Evolutionary conservation across 2,329 filamentous ascomycete genomes (phyloP).

Genomic region (Exserohilum turcica): DNA sequence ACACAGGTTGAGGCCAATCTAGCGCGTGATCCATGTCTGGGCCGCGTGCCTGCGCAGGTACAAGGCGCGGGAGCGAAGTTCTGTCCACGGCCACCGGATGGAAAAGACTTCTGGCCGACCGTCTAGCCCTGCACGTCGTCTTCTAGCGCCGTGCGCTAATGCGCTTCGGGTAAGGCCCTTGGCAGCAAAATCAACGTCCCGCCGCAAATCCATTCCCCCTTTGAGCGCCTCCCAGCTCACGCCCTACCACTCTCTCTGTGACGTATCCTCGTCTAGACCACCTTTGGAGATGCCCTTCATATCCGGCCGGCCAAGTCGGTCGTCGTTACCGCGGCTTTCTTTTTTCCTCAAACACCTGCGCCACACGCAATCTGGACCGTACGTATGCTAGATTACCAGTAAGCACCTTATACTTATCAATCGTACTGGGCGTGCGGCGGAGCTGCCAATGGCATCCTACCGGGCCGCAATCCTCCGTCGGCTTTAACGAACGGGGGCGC

Average conservation of each 20-base stretch:
- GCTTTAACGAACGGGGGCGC: slow-evolving; percentile 7
- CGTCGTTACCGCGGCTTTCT: neutral
- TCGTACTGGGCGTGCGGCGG: slow-evolving; percentile 1
- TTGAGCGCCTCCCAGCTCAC: neutral
- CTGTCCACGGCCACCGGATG: slow-evolving; percentile 3
- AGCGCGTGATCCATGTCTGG: slow-evolving; percentile 18
- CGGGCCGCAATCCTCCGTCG: slow-evolving; percentile 9
- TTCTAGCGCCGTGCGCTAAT: slow-evolving; percentile 7
- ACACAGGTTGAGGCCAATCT: slow-evolving; percentile 12
- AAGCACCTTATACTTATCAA: slow-evolving; percentile 1
- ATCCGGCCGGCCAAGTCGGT: neutral
- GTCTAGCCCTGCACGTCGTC: slow-evolving; percentile 15
- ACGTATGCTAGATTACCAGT: slow-evolving; percentile 3
- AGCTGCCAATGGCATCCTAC: slow-evolving; percentile 8
- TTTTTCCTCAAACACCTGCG: neutral
- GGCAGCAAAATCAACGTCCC: slow-evolving; percentile 16
- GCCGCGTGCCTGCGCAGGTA: slow-evolving; percentile 16
- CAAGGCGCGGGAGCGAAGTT: slow-evolving; percentile 24
- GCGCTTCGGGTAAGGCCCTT: slow-evolving; percentile 9
- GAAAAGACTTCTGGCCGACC: slow-evolving; percentile 9
- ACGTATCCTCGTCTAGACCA: slow-evolving; percentile 4
- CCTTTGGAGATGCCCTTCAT: neutral
- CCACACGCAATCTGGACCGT: neutral
- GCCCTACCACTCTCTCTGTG: slow-evolving; percentile 6
- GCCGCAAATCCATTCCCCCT: slow-evolving; percentile 12